Conservation (phyloP, 208 protist genomes). For the Leishmania braziliensis region DNA sequence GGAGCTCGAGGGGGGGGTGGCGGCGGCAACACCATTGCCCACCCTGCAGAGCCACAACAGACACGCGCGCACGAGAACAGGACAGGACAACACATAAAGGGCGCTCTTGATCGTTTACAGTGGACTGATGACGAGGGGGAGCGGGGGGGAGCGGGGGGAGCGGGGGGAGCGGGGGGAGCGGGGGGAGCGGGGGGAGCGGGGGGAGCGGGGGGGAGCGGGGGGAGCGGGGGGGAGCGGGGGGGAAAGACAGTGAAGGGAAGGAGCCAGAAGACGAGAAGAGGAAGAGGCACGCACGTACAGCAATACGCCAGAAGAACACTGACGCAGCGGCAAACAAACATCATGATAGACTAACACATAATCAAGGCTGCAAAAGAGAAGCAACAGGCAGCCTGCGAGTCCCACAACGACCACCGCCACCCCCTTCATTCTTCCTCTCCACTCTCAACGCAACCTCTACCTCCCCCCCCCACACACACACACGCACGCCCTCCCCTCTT, state of each 20-base stretch:
- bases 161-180: too few species aligned
- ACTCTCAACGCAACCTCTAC: neutral
- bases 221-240: too few species aligned
- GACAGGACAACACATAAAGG: neutral
- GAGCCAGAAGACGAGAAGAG: too few species aligned
- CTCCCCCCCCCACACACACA: neutral
- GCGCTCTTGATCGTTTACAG: too few species aligned
- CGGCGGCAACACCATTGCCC: neutral
- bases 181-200: too few species aligned
- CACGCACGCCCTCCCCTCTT: neutral
- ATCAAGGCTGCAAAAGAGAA: too few species aligned
- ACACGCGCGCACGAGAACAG: neutral
- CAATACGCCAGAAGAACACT: neutral
- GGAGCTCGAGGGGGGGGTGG: neutral
- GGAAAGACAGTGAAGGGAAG: too few species aligned
- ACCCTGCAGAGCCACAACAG: neutral
- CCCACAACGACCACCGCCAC: neutral
- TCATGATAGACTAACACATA: too few species aligned
- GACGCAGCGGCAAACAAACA: neutral
- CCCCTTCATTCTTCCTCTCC: neutral
- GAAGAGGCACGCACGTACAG: neutral
- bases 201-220: too few species aligned
- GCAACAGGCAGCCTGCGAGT: neutral
- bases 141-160: too few species aligned
- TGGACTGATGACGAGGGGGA: too few species aligned